Base-by-base conservation (phyloP, 371 early-diverging fungal genomes). In the Lichtheimia corymbifera region DNA sequence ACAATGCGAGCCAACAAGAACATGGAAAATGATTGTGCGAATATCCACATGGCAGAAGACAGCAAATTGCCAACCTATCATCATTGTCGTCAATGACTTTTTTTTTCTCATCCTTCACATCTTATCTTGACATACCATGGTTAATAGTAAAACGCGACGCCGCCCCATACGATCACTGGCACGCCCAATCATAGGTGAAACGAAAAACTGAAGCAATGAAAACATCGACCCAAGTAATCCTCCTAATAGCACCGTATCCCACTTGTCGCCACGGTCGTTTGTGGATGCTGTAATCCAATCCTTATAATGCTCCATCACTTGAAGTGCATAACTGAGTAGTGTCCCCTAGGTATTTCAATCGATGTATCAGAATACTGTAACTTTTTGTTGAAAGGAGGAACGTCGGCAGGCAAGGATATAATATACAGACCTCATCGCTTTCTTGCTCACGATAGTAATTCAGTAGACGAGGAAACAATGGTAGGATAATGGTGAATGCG, bases 401-500 rank as follows among this genome's bases (percentile, higher is more conserved):
- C 7, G 7, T 28, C 4, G 35, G 11, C 35, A 1, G 28, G 1
- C 0, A 13, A 47, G 2, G 47, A 15, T n/a, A 47, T n/a, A 9
- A 47, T 5, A 47, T 17, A 47, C 22, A 47, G 0, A 47, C 47
- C 22, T n/a, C 22, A 22, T 47, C 14, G 47, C 22, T 47, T 57
- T 83, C 87, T 52, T 79, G 68, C 17, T 70, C 71, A 22, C 78
- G 83, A 67, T 90, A 90, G 53, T 80, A 85, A 41, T 83, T 79
- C 22, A 89, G 64, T 41, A 89, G 62, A 42, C 88, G 66, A 53
- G 99, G 98, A 59, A 93, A 92, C 35, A 98, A 82, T 14, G 99
- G 99, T 41, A 98, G 77, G 71, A 98, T 97, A 62, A 96, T 91
- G 4, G 99, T 98, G 73, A 98, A 98, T 11, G 98, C 92, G 24